Conservation (phyloP, 495 filamentous ascomycete genomes). For the Margaritispora aquatica region DNA sequence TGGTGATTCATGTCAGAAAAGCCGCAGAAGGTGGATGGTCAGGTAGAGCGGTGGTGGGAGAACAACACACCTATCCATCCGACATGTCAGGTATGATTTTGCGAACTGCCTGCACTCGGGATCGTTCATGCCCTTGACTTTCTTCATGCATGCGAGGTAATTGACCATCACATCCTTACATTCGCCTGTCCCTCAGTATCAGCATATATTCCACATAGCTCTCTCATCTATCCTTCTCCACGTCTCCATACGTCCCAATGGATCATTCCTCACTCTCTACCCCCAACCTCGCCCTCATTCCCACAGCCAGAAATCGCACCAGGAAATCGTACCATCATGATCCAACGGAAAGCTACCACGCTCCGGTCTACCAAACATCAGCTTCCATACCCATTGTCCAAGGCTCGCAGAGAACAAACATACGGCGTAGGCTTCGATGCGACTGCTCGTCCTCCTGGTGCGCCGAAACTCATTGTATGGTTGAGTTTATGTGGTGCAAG, state of each 20-base stretch:
- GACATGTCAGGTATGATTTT: conserved; percentile 81
- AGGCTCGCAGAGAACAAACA: conserved; percentile 29
- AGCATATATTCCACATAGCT: not conserved
- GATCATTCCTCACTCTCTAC: not conserved
- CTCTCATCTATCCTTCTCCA: too few species aligned
- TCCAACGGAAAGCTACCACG: conserved; percentile 95
- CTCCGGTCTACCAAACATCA: conserved; percentile 58
- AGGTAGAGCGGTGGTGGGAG: conserved; percentile 2
- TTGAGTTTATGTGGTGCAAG: too few species aligned
- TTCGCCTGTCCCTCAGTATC: conserved; percentile 55
- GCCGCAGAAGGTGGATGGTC: not conserved
- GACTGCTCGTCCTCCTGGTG: conserved; percentile 64
- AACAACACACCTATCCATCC: conserved; percentile 91
- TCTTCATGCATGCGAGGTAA: conserved; percentile 82
- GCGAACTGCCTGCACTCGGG: conserved; percentile 76
- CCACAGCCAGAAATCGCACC: not conserved
- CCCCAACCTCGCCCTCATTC: not conserved
- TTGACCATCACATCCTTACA: conserved; percentile 80
- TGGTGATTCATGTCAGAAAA: not conserved
- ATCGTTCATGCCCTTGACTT: conserved; percentile 74
- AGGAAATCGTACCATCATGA: conserved; percentile 65
- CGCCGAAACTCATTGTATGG: conserved; percentile 78
- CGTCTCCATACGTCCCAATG: too few species aligned
- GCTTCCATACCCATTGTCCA: not conserved
- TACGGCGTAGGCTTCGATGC: conserved; percentile 72